Percentiles rank a stretch among this genome's conserved stretches.
Conservation (phyloP, 2,329 filamentous ascomycete species). For the Paecilomyces sp. region DNA sequence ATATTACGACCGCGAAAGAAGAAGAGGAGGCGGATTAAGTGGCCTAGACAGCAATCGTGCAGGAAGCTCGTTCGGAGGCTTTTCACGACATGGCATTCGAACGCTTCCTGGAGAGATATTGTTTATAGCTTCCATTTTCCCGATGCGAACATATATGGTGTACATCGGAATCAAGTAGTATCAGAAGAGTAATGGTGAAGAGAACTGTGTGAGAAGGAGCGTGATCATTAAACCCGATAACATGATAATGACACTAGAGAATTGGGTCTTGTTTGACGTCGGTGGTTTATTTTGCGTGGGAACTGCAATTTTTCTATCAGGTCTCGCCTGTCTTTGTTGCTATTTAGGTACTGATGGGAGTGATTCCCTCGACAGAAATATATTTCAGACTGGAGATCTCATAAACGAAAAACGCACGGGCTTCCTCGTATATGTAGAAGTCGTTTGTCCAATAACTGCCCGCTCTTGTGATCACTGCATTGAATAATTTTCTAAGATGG, state of each 20-base stretch:
- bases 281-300: not conserved
- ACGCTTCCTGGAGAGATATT: not conserved
- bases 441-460: too few species aligned
- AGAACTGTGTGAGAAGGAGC: not conserved
- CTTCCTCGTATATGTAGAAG: too few species aligned
- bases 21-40: constrained; percentile 36
- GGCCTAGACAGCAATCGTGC: not conserved
- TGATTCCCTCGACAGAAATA: too few species aligned
- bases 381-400: too few species aligned
- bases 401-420: too few species aligned
- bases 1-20: constrained; percentile 35
- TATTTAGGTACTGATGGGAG: not conserved
- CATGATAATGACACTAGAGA: not conserved
- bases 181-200: not conserved
- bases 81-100: not conserved
- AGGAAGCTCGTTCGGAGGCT: not conserved
- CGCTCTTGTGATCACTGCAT: too few species aligned
- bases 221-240: not conserved
- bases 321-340: not conserved
- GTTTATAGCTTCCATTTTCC: not conserved
- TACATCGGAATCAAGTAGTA: not conserved
- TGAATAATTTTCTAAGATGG: too few species aligned
- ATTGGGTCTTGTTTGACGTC: not conserved
- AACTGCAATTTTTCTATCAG: not conserved
- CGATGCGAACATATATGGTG: not conserved